These are phyloP conservation scores for Sclerotinia glacialis DNA, from an alignment of 2,329 filamentous ascomycete species.

Conservation along the genomic window DNA sequence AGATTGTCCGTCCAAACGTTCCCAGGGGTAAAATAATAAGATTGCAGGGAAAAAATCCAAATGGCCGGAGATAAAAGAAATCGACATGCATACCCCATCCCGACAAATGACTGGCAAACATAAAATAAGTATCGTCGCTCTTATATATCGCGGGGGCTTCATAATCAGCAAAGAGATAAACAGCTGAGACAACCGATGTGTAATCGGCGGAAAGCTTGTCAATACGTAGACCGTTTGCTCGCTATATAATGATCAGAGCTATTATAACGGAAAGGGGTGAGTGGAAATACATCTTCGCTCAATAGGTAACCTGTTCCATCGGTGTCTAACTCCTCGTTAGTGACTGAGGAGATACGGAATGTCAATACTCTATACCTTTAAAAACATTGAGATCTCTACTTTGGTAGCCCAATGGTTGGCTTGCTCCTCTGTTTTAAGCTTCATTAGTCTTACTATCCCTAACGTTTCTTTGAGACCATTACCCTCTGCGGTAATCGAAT, in stretches of 20 bases:
- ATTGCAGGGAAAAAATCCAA: no score
- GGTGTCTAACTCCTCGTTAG: slow-evolving; percentile 48
- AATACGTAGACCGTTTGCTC: slow-evolving; percentile 57
- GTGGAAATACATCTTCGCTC: slow-evolving; percentile 54
- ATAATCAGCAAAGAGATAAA: slow-evolving; percentile 51
- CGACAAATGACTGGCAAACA: slow-evolving; percentile 59
- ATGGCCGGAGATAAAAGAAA: background rate
- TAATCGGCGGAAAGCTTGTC: slow-evolving; percentile 56
- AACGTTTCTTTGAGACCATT: background rate
- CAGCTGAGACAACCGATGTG: slow-evolving; percentile 48
- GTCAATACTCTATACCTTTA: slow-evolving; percentile 28
- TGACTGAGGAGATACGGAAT: background rate
- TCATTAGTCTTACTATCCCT: background rate
- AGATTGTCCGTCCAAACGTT: background rate
- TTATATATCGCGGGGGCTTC: slow-evolving; percentile 65
- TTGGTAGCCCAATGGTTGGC: slow-evolving; percentile 39
- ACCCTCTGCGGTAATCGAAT: background rate
- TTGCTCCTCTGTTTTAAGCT: slow-evolving; percentile 29
- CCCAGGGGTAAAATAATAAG: no score
- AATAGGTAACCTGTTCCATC: slow-evolving; percentile 59
- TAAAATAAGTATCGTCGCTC: slow-evolving; percentile 58
- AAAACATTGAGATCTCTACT: slow-evolving; percentile 39
- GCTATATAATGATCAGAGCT: slow-evolving; percentile 40
- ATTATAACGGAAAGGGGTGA: no score
- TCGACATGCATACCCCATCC: slow-evolving; percentile 39